Evolutionary conservation across 257 asterid species (phyloP).

Genomic region (Handroanthus guayacan): DNA sequence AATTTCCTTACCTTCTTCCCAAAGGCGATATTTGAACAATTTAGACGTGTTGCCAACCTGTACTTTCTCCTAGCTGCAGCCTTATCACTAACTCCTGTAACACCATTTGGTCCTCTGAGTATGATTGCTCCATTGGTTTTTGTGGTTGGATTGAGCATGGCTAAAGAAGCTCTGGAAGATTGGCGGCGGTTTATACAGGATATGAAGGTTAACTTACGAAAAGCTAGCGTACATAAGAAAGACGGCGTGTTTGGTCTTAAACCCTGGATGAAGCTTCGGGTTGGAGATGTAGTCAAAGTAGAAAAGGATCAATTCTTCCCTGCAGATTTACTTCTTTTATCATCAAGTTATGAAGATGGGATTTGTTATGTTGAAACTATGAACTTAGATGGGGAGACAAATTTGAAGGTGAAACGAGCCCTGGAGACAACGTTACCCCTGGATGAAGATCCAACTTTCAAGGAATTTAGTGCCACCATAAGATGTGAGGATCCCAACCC

Average conservation of each 20-base stretch:
- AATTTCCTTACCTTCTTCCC: slow-evolving; percentile 85
- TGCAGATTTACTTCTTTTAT: slow-evolving; percentile 84
- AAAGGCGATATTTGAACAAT: slow-evolving; percentile 91
- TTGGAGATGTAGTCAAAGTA: slow-evolving; percentile 89
- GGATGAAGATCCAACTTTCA: slow-evolving; percentile 69
- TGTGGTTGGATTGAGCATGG: slow-evolving; percentile 98
- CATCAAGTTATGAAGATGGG: slow-evolving; percentile 93
- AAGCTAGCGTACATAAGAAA: slow-evolving; percentile 65
- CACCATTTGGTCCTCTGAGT: slow-evolving; percentile 83
- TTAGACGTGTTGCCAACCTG: slow-evolving; percentile 94
- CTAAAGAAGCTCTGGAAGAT: slow-evolving; percentile 96
- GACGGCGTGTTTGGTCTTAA: slow-evolving; percentile 71
- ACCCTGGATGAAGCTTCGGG: slow-evolving; percentile 93
- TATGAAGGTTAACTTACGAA: slow-evolving; percentile 89
- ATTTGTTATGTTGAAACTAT: slow-evolving; percentile 95
- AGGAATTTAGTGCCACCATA: slow-evolving; percentile 74
- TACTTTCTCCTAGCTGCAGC: slow-evolving; percentile 91
- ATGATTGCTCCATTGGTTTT: slow-evolving; percentile 91
- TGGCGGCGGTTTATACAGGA: slow-evolving; percentile 91
- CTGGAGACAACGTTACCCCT: slow-evolving; percentile 69
- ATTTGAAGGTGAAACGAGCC: slow-evolving; percentile 89
- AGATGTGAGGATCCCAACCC: slow-evolving; percentile 95
- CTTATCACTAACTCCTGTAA: slow-evolving; percentile 78
- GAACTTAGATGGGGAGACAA: slow-evolving; percentile 98
- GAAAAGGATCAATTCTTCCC: slow-evolving; percentile 92